Conservation (phyloP, 495 filamentous ascomycete species). For the Hyaloscypha bicolor region DNA sequence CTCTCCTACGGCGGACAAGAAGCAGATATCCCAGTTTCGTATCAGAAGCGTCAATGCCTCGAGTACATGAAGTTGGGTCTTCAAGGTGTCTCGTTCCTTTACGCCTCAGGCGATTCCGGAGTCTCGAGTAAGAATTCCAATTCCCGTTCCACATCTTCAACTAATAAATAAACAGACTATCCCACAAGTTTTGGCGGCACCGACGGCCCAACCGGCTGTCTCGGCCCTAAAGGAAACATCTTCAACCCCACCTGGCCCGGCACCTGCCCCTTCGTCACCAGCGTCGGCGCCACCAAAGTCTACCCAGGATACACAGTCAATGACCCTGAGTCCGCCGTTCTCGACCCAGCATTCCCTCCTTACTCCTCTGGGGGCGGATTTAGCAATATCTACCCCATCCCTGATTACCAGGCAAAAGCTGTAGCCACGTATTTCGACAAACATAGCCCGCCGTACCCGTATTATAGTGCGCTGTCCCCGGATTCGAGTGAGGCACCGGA, state of each 20-base stretch:
- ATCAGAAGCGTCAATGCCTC: conserved; percentile 56
- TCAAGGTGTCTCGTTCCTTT: conserved; percentile 39
- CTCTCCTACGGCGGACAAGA: conserved; percentile 59
- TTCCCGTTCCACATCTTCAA: background rate
- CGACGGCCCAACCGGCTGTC: conserved; percentile 27
- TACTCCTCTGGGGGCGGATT: conserved; percentile 62
- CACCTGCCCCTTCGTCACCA: conserved; percentile 44
- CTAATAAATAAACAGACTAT: conserved; percentile 2
- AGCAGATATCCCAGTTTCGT: conserved; percentile 49
- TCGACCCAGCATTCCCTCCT: conserved; percentile 21
- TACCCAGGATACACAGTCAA: conserved; percentile 27
- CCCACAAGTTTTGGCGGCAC: conserved; percentile 25
- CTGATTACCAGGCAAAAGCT: conserved; percentile 55
- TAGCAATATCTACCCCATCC: conserved; percentile 64
- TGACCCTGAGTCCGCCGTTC: conserved; percentile 37
- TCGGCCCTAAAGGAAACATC: conserved; percentile 12
- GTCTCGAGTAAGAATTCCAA: conserved; percentile 21
- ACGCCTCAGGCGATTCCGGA: conserved; percentile 41
- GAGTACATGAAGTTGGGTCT: conserved; percentile 40
- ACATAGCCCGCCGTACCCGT: conserved; percentile 39
- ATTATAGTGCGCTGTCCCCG: conserved; percentile 38
- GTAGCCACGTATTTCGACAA: conserved; percentile 53
- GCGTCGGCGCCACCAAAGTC: conserved; percentile 42
- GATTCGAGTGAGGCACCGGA: conserved; percentile 12
- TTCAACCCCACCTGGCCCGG: conserved; percentile 16